A percentile compares a stretch with the other conserved stretches of the same genome.
Conservation (phyloP, 257 asterid species). For the Ilex aquifolium region DNA sequence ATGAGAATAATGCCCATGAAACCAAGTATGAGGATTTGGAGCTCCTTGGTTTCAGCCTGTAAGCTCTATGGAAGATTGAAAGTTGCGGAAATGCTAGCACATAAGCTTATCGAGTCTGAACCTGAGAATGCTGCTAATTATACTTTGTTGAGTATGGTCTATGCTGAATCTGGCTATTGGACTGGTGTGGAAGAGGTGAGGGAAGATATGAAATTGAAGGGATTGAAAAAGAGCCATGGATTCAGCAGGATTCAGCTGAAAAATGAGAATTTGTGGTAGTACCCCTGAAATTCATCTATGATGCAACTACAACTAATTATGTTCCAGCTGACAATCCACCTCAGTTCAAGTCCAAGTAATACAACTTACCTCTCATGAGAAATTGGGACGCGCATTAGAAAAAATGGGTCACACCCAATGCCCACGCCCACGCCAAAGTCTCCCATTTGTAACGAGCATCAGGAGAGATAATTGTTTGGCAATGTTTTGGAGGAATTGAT, state of each 20-base stretch:
- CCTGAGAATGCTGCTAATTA: conserved; percentile 65
- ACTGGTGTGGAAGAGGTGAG: conserved; percentile 48
- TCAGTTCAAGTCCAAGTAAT: no score
- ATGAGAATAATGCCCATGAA: conserved; percentile 34
- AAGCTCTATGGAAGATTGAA: conserved; percentile 56
- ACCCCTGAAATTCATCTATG: no score
- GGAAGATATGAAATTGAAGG: conserved; percentile 36
- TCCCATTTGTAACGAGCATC: no score
- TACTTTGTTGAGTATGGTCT: conserved; percentile 47
- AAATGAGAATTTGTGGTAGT: not conserved
- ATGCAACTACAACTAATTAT: no score
- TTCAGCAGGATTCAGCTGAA: conserved; percentile 44
- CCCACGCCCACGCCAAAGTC: no score
- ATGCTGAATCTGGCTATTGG: conserved; percentile 68
- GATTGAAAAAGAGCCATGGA: conserved; percentile 34
- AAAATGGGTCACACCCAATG: no score
- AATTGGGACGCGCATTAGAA: no score
- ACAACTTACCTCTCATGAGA: no score
- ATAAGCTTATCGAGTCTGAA: conserved; percentile 37
- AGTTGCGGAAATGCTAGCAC: conserved; percentile 44
- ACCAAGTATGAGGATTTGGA: conserved; percentile 40
- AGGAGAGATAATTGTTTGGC: no score
- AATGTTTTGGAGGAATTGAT: no score
- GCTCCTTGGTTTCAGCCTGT: conserved; percentile 51
- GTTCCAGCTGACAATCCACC: no score